These are phyloP conservation scores for Boletus reticulatus DNA, from an alignment of 768 basidiomycete genomes.

Conservation along the genomic window DNA sequence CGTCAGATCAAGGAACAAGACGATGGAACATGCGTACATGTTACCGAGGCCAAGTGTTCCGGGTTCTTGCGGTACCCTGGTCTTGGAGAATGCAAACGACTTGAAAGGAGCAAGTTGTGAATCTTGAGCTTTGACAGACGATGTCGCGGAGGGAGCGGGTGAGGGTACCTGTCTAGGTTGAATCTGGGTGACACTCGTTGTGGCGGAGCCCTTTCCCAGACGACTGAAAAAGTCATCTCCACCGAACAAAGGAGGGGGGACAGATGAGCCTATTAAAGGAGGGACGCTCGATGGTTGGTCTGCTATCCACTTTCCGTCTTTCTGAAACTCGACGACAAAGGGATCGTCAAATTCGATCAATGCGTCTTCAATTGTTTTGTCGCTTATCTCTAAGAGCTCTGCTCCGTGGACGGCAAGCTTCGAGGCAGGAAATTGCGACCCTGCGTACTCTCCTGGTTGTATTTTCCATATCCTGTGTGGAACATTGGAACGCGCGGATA, in stretches of 20 bases:
- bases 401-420: slow-evolving; percentile 29
- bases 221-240: slow-evolving; percentile 57
- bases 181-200: slow-evolving; percentile 21
- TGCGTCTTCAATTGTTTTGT: slow-evolving; percentile 56
- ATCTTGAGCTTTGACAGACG: slow-evolving; percentile 26
- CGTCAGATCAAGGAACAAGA: slow-evolving; percentile 12
- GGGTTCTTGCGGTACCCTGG: slow-evolving; percentile 47
- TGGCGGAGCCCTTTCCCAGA: slow-evolving; percentile 28
- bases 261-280: slow-evolving; percentile 17
- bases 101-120: slow-evolving; percentile 28
- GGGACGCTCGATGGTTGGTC: slow-evolving; percentile 26
- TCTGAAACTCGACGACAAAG: slow-evolving; percentile 76
- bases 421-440: slow-evolving; percentile 28
- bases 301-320: slow-evolving; percentile 56
- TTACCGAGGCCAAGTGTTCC: slow-evolving; percentile 89
- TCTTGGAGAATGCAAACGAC: slow-evolving; percentile 36
- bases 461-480: slow-evolving; percentile 68
- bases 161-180: slow-evolving; percentile 25
- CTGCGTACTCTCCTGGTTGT: slow-evolving; percentile 34
- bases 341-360: slow-evolving; percentile 59
- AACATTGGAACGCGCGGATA: slow-evolving; percentile 32
- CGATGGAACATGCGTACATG: slow-evolving; percentile 52
- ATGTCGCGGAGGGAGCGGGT: slow-evolving; percentile 17
- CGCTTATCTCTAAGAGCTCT: slow-evolving; percentile 42
- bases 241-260: slow-evolving; percentile 51